Evolutionary conservation across 257 asterid species (phyloP), one percentile per base, ranked within the genome.

Genomic region (Paraleonurus japonicus): DNA sequence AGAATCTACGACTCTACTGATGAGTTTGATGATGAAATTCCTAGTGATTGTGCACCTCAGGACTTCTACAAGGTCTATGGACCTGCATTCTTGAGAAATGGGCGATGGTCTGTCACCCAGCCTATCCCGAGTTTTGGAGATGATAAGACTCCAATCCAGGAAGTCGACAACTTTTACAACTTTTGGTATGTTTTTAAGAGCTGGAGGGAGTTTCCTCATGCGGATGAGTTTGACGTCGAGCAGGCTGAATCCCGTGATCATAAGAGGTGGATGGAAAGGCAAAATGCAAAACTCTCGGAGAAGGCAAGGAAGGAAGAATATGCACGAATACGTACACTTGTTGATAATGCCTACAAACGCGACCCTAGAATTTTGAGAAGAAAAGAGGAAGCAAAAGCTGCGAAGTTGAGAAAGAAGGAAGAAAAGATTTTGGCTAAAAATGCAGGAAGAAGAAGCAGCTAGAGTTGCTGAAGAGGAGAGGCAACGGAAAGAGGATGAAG

Each of bases 191-290:
- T 83, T 73, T 95, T 91, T 51, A 95, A 89, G 82, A 91, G 96
- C 74, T 95, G 99, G 99, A 86, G 99, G 83, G 98, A 95, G 73
- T 91, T 95, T 80, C 96, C 99, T 48, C 99, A 95, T 80, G 84
- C 88, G 23, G 98, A 95, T 77, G 99, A 95, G 84, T 91, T 88
- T 85, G 99, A 95, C 66, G 62, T 91, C 2, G 96, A 95, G 83
- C 96, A 95, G 72, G 96, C 99, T 54, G 99, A 95, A 78, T 85
- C 96, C 30, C 93, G 98, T 60, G 99, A 95, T 75, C 98, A 95
- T 78, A 85, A 47, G 75, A 86, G 99, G 77, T 91, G 99, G 99
- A 95, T 91, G 98, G 99, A 95, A 60, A 86, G 98, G 77, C 98
- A 95, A 76, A 95, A 95, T 64, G 93, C 95, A 4, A 95, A 95